These are phyloP conservation scores for Pestalotiopsis sp. DNA, from an alignment of 2,329 filamentous ascomycete species.

Conservation along the genomic window DNA sequence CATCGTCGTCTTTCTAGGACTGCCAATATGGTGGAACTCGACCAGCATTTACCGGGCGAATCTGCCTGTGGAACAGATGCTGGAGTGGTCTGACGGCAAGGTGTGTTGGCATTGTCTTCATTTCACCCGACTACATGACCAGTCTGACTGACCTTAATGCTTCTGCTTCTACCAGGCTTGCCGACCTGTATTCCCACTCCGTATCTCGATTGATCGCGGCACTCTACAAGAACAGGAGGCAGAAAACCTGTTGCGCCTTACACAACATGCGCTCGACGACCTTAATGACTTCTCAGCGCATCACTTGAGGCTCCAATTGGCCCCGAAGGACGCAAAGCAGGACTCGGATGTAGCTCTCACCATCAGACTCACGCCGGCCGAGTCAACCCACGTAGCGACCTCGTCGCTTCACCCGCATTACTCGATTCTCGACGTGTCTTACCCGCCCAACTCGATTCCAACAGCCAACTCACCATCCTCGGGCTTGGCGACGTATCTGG, in stretches of 20 bases:
- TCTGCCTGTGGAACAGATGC: slow-evolving; percentile 83
- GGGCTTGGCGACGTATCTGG: slow-evolving; percentile 73
- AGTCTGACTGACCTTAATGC: slow-evolving; percentile 6
- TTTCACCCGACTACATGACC: neutral
- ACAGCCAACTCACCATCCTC: slow-evolving; percentile 70
- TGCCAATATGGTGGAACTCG: slow-evolving; percentile 96
- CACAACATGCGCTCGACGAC: slow-evolving; percentile 83
- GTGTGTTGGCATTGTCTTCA: slow-evolving; percentile 42
- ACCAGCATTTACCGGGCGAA: slow-evolving; percentile 88
- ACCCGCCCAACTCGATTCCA: slow-evolving; percentile 68
- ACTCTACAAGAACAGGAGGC: slow-evolving; percentile 66
- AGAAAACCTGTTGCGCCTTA: slow-evolving; percentile 72
- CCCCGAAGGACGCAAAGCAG: slow-evolving; percentile 19
- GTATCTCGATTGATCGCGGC: slow-evolving; percentile 74
- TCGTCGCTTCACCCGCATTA: slow-evolving; percentile 68
- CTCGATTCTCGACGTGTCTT: slow-evolving; percentile 74
- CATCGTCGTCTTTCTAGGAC: slow-evolving; percentile 76
- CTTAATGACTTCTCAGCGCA: slow-evolving; percentile 84
- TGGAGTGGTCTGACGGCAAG: slow-evolving; percentile 87
- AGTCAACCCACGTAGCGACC: slow-evolving; percentile 47
- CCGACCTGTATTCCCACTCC: slow-evolving; percentile 82
- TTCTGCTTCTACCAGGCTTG: slow-evolving; percentile 62
- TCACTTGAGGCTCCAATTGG: slow-evolving; percentile 71
- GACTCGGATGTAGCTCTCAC: slow-evolving; percentile 62
- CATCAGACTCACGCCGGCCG: slow-evolving; percentile 68